Evolutionary conservation across 163 green algal species (phyloP), one percentile per base, ranked within the genome.

Genomic region (Chlamydomonas reinhardtii): DNA sequence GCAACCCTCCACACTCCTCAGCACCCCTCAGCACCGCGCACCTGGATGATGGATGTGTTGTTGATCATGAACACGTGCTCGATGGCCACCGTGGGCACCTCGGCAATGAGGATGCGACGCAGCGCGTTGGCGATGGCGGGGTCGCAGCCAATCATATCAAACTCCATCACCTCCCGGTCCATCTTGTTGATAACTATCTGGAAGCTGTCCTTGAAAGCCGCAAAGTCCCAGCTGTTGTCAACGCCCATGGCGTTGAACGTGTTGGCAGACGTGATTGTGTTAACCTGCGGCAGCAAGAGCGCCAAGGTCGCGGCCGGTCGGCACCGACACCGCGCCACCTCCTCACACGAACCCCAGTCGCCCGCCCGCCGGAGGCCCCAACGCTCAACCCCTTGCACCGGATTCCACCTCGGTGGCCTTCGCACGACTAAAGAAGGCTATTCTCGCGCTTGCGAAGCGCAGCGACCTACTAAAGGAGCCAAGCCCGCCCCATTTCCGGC

Each of bases 41-140:
- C 96, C 90, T 96, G 91, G 22, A 99, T 97, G 74, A 99, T 95
- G n/a, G 92, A 97, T 2, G 98, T 99, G 93, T 99, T 99, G 95
- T 99, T 97, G 29, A 98, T 76, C 27, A 99, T 94, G 91, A 97
- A 99, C 9, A 99, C 97, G 79, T 99, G 97, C 92, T 99, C 97
- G 39, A 99, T 98, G 0, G 98, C 98, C 89, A 99, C 95, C 0
- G 97, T 99, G 17, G 98, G 98, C 35, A 99, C 93, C 88, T 99
- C 97, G 3, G 95, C 90, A 32, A 99, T 98, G 27, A 99, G 94
- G 79, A 99, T 99, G 19, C 98, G 92, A 3, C 97, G 92, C 61
- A 99, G 91, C 5, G 98, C 95, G 89, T 99, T 99, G 71, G 95
- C 98, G 82, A 99, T 91, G 19, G 96, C 90, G 0, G 96, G 92